These are phyloP conservation scores for Taiwanofungus camphoratus DNA, from an alignment of 1,284 basidiomycete genomes.

Conservation along the genomic window DNA sequence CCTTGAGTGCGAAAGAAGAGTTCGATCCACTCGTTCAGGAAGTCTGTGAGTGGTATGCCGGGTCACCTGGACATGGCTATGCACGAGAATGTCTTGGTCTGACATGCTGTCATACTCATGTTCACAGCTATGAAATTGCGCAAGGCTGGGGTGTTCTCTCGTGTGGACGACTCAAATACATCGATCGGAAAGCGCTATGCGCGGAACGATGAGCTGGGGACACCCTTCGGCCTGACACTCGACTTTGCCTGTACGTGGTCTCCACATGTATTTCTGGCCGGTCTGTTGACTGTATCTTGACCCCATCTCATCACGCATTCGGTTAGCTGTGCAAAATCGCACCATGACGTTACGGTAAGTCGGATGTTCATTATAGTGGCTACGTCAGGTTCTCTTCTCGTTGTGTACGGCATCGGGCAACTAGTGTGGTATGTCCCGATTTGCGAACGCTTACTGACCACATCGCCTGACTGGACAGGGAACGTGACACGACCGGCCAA, in stretches of 20 bases:
- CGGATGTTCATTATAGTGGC: too few species aligned
- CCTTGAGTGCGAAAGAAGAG: conserved; percentile 85
- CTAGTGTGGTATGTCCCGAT: conserved; percentile 13
- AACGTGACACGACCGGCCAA: conserved; percentile 93
- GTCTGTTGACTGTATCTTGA: conserved; percentile 10
- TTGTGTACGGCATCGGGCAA: too few species aligned
- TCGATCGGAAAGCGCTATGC: conserved; percentile 97
- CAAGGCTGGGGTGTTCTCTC: conserved; percentile 81
- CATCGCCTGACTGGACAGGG: conserved; percentile 39
- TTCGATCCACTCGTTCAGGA: conserved; percentile 84
- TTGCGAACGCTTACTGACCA: conserved; percentile 12
- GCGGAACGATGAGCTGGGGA: conserved; percentile 97
- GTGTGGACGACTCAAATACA: conserved; percentile 93
- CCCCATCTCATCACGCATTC: conserved; percentile 10
- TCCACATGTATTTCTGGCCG: conserved; percentile 8
- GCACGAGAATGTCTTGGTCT: conserved; percentile 6
- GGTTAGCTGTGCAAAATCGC: conserved; percentile 71
- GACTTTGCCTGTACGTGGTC: conserved; percentile 89
- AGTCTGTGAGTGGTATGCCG: conserved; percentile 67
- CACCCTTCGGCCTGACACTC: conserved; percentile 93
- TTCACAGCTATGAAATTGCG: conserved; percentile 78
- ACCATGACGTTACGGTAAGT: conserved; percentile 85
- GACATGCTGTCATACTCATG: conserved; percentile 7
- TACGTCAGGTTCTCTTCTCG: too few species aligned
- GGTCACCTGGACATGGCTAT: conserved; percentile 13